Base-by-base conservation (phyloP, 768 basidiomycete genomes). In the Russula griseocarnosa region DNA sequence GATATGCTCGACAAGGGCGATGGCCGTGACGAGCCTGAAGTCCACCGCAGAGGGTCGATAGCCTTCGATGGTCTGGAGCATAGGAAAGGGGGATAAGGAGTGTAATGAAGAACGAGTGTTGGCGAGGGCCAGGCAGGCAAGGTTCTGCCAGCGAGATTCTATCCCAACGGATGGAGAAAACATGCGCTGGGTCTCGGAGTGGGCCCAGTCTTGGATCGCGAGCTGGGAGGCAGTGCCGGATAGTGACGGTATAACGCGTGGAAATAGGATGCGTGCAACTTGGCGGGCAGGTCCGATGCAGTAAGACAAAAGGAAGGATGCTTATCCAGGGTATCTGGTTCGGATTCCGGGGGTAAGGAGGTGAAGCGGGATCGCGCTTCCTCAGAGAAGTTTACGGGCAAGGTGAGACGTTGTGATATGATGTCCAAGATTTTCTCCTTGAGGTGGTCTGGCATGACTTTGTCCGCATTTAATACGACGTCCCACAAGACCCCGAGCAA, bases 401-500 rank as follows among this genome's bases (percentile, higher is more conserved):
- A 20, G 36, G 52, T 60, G 22, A 75, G 69, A 49, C 82, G 79
- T 53, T 63, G 69, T 63, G 71, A 75, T 32, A 81, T 60, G 55
- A 74, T 71, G 6, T 70, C 57, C n/a, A 81, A 71, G 10, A 83
- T 69, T 6, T 61, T 69, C 30, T 72, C 71, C 61, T 78, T 78
- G 1, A 74, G 58, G 20, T 60, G 58, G 1, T 67, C 53, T 3
- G 74, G 67, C 26, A 80, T 65, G n/a, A 22, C 47, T 3, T 49
- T 57, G 3, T 72, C 71, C 14, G 73, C 54, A 20, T 68, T 67
- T 6, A 79, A 63, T 11, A 81, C 68, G 10, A 80, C 51, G 42
- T 73, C 69, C 75, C 78, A 82, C 3, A 84, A 70, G n/a, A 83
- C 67, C 46, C 72, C 70, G 26, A 77, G 66, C n/a, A 81, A 66